phyloP scores from a whole-genome alignment of 1,139 yeast species.

The Insectozyma bohioensis region DNA sequence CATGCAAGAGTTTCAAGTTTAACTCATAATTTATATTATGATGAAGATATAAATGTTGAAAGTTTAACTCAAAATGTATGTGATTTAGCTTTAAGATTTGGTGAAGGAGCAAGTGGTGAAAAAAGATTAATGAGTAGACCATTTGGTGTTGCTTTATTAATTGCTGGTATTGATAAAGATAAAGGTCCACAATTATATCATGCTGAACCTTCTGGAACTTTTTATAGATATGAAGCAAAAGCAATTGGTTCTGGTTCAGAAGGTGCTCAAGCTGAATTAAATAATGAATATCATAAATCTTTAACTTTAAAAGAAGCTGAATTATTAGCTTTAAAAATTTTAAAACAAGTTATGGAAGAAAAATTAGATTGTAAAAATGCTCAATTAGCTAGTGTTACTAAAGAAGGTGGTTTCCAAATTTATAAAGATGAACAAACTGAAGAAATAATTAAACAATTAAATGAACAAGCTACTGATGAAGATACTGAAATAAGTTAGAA shows the following conservation, averaged over 20 bases:
- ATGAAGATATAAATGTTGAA: constrained; percentile 91
- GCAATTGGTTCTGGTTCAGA: constrained; percentile 99
- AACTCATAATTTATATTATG: constrained; percentile 85
- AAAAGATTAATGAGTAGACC: constrained; percentile 98
- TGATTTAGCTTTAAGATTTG: constrained; percentile 94
- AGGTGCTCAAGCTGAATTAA: constrained; percentile 98
- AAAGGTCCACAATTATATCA: constrained; percentile 96
- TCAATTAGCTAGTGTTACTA: constrained; percentile 90
- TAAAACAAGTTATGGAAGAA: constrained; percentile 99
- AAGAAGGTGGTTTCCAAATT: constrained; percentile 81
- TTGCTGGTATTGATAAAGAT: constrained; percentile 91
- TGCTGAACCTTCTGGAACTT: constrained; percentile 99
- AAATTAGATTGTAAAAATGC: constrained; percentile 94
- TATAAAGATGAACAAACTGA: constrained; percentile 85
- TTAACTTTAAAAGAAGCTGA: constrained; percentile 95
- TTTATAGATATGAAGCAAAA: constrained; percentile 95
- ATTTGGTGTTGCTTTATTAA: constrained; percentile 94
- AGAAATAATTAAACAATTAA: constrained; percentile 71
- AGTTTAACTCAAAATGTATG: constrained; percentile 95
- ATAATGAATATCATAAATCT: constrained; percentile 94
- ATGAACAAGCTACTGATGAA: constrained; percentile 58
- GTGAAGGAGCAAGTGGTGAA: constrained; percentile 98
- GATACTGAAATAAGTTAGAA: constrained; percentile 18
- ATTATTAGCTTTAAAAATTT: constrained; percentile 78
- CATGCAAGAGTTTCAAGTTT: constrained; percentile 94